A percentile compares a stretch with the other conserved stretches of the same genome.
These are phyloP conservation scores for Auriculariales sp. DNA, from an alignment of 768 basidiomycete species.

Conservation along the genomic window DNA sequence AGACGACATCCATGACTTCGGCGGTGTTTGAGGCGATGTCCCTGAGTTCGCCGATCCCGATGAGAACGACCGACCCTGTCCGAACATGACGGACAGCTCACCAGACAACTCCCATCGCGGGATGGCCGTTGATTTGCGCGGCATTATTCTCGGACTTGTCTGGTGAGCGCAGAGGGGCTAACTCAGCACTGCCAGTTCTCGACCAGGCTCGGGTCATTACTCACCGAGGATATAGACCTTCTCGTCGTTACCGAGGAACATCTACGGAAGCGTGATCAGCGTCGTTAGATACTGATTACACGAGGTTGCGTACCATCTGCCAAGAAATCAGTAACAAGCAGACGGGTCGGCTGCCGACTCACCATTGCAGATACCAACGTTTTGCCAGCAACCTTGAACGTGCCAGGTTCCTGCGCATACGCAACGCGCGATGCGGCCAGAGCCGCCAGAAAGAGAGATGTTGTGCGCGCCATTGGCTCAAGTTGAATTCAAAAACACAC, in stretches of 20 bases:
- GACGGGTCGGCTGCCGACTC: background rate
- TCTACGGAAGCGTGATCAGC: too few species aligned
- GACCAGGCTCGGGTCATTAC: too few species aligned
- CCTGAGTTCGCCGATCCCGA: constrained; percentile 19
- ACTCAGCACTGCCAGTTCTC: background rate
- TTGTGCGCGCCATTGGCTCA: too few species aligned
- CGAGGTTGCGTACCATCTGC: background rate
- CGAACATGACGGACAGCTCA: constrained; percentile 12
- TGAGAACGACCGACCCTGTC: background rate
- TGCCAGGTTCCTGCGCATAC: background rate
- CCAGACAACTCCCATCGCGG: constrained; percentile 66
- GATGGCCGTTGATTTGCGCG: constrained; percentile 47
- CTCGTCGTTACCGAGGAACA: constrained; percentile 66
- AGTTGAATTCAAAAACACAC: too few species aligned
- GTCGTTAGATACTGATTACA: background rate
- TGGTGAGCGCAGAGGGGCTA: constrained; percentile 4
- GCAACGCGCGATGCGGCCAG: too few species aligned
- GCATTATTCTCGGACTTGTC: constrained; percentile 80
- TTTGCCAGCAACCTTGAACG: background rate
- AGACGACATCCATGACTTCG: constrained; percentile 52
- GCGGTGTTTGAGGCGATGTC: constrained; percentile 46
- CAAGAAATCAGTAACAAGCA: background rate
- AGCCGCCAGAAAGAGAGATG: too few species aligned
- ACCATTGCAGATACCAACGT: background rate
- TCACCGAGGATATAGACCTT: constrained; percentile 71